Conservation (phyloP, 106 monocot genomes). For the Narthecium ossifragum region DNA sequence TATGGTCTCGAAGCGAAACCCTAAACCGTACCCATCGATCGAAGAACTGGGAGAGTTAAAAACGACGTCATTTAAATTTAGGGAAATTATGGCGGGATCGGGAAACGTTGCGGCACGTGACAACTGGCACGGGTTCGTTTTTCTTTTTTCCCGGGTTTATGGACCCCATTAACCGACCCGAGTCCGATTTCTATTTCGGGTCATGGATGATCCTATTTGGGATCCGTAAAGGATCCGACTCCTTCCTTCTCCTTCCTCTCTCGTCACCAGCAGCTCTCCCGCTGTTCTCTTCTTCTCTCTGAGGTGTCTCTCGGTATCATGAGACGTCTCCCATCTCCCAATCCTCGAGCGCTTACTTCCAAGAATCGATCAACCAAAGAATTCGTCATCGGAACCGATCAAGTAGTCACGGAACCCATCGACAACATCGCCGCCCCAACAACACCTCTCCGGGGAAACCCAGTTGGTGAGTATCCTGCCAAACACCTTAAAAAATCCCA, state of each 20-base stretch:
- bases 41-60: no score
- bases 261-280: neutral
- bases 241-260: neutral
- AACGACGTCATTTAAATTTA: no score
- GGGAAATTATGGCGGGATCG: no score
- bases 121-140: no score
- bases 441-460: neutral
- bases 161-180: neutral
- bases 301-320: neutral
- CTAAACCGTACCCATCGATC: no score
- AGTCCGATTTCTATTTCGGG: neutral
- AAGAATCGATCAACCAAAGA: neutral
- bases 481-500: neutral
- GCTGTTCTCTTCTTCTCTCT: neutral
- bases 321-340: conserved; percentile 3
- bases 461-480: neutral
- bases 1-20: no score
- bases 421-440: neutral
- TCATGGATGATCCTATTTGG: neutral
- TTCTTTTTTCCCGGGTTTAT: no score
- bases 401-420: neutral
- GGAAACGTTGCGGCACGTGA: no score
- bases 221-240: no score
- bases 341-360: neutral
- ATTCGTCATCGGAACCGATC: neutral